phyloP scores from a whole-genome alignment of 2,329 filamentous ascomycete species.

The Zarea fungicola region DNA sequence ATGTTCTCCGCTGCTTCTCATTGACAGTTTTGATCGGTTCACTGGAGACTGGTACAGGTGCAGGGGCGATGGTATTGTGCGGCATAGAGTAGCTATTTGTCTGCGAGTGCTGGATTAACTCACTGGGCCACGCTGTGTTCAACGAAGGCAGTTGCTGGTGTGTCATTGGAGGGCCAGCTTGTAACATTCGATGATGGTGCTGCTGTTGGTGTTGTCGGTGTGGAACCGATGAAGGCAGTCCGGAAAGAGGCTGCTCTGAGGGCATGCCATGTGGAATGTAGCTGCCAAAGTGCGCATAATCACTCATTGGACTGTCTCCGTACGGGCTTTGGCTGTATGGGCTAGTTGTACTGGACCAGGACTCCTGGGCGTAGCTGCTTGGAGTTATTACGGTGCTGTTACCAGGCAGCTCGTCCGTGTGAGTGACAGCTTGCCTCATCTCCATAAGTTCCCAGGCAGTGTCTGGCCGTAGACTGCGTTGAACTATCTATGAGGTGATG shows the following conservation, averaged over 20 bases:
- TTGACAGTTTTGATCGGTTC: slow-evolving; percentile 27
- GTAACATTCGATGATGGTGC: slow-evolving; percentile 24
- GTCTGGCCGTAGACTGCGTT: not conserved
- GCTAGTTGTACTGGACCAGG: slow-evolving; percentile 53
- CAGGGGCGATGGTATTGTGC: slow-evolving; percentile 53
- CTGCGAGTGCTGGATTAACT: slow-evolving; percentile 64
- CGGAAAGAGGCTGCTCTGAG: slow-evolving; percentile 43
- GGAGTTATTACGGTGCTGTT: slow-evolving; percentile 19
- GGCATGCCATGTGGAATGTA: slow-evolving; percentile 53
- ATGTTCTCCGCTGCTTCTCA: slow-evolving; percentile 71
- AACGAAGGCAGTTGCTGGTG: slow-evolving; percentile 59
- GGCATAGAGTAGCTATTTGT: slow-evolving; percentile 51
- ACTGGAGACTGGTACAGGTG: slow-evolving; percentile 46
- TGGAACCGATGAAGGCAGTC: slow-evolving; percentile 54
- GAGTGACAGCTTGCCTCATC: slow-evolving; percentile 31
- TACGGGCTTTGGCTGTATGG: slow-evolving; percentile 59
- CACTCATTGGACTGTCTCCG: slow-evolving; percentile 51
- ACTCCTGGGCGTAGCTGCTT: slow-evolving; percentile 27
- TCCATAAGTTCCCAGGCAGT: not conserved
- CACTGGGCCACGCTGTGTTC: slow-evolving; percentile 74
- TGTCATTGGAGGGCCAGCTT: slow-evolving; percentile 33
- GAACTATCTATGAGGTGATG: not conserved
- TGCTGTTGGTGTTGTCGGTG: too few relatives aligned
- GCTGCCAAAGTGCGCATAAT: slow-evolving; percentile 53
- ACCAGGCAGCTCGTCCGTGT: slow-evolving; percentile 28